phyloP scores from a whole-genome alignment of 192 early-diverging fungal genomes.

The Rhizophagus clarus region DNA sequence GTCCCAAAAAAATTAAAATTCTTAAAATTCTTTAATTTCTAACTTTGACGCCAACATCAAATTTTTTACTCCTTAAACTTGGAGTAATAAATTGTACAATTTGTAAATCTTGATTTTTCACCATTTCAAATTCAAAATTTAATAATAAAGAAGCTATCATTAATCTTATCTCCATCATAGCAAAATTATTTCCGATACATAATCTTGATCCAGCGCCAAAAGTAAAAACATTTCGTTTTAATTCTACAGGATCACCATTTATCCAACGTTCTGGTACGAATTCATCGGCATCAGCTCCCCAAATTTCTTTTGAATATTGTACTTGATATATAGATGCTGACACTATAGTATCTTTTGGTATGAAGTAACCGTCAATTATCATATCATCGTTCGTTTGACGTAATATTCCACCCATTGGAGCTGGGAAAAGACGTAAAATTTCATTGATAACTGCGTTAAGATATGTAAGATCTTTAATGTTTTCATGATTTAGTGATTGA shows the following conservation, averaged over 20 bases:
- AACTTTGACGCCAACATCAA: conserved; percentile 1
- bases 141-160: conserved; percentile 46
- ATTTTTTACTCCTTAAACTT: conserved; percentile 39
- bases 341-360: conserved; percentile 45
- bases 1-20: no score
- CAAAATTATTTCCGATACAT: conserved; percentile 58
- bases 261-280: conserved; percentile 62
- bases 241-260: conserved; percentile 27
- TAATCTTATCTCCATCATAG: conserved; percentile 55
- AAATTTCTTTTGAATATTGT: conserved; percentile 38
- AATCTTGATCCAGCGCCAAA: conserved; percentile 55
- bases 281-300: conserved; percentile 54
- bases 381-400: conserved; percentile 43
- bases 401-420: conserved; percentile 41
- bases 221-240: conserved; percentile 45
- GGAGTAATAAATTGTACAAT: conserved; percentile 50
- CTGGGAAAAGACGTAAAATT: conserved; percentile 48
- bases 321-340: conserved; percentile 33
- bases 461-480: conserved; percentile 47
- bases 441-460: conserved; percentile 60
- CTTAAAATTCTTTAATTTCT: not conserved
- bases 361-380: conserved; percentile 46
- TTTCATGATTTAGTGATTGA: conserved; percentile 35
- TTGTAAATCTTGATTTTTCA: conserved; percentile 40
- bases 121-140: conserved; percentile 45